These are phyloP conservation scores for Coffea canephora DNA, from an alignment of 257 asterid species.

Conservation along the genomic window DNA sequence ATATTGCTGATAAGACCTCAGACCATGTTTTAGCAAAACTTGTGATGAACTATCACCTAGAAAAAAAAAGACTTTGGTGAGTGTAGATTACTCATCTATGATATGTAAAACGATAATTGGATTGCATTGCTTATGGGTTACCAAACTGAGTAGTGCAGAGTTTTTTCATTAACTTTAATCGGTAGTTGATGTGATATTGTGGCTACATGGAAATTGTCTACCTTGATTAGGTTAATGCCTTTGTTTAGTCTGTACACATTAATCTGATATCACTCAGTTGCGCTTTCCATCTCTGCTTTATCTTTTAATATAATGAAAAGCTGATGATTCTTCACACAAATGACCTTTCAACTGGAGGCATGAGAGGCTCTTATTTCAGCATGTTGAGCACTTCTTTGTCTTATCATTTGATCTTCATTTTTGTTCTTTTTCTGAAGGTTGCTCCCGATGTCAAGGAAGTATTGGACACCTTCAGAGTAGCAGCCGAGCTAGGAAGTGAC, in stretches of 20 bases:
- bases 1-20: background rate
- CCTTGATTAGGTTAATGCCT: background rate
- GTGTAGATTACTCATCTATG: background rate
- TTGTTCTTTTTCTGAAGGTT: conserved; percentile 44
- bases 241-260: background rate
- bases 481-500: conserved; percentile 92
- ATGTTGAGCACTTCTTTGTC: background rate
- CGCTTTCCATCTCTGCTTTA: background rate
- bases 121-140: background rate
- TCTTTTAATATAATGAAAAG: background rate
- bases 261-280: background rate
- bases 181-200: background rate
- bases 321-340: background rate
- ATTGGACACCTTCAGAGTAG: conserved; percentile 88
- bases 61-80: too few relatives aligned
- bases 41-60: background rate
- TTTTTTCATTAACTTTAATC: background rate
- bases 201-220: background rate
- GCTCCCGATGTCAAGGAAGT: conserved; percentile 86
- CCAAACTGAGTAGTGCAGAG: background rate
- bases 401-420: background rate
- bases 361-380: background rate
- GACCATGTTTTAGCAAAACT: background rate
- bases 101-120: background rate
- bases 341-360: background rate